phyloP scores from a whole-genome alignment of 2,329 filamentous ascomycete genomes.

The Trichoderma atroviride region DNA sequence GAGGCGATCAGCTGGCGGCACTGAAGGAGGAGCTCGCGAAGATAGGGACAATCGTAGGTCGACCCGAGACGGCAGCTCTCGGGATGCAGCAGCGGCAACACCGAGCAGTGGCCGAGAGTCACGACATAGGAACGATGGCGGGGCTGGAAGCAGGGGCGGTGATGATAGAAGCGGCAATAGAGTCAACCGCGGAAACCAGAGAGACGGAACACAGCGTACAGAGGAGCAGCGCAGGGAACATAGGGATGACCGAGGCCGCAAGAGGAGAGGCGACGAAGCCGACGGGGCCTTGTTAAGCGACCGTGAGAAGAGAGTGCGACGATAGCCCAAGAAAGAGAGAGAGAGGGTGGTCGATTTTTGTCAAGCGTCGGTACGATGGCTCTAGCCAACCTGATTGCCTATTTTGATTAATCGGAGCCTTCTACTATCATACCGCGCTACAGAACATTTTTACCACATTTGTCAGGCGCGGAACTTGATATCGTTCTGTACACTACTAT shows the following conservation, averaged over 20 bases:
- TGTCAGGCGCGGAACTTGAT: slow-evolving; percentile 21
- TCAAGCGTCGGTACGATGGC: slow-evolving; percentile 21
- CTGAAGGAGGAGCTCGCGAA: slow-evolving; percentile 37
- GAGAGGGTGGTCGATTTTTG: background rate
- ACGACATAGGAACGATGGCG: slow-evolving; percentile 39
- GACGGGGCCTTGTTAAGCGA: slow-evolving; percentile 45
- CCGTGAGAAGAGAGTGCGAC: slow-evolving; percentile 58
- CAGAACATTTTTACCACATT: slow-evolving; percentile 19
- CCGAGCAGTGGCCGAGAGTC: slow-evolving; percentile 38
- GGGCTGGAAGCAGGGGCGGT: slow-evolving; percentile 30
- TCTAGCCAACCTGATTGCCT: background rate
- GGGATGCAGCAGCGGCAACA: slow-evolving; percentile 39
- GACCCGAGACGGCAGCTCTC: slow-evolving; percentile 32
- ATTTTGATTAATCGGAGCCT: slow-evolving; percentile 4
- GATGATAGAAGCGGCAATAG: slow-evolving; percentile 43
- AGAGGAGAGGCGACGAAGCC: slow-evolving; percentile 53
- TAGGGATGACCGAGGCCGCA: slow-evolving; percentile 43
- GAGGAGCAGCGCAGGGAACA: slow-evolving; percentile 41
- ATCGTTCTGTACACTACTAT: background rate
- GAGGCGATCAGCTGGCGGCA: slow-evolving; percentile 42
- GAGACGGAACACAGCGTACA: slow-evolving; percentile 38
- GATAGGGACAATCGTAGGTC: slow-evolving; percentile 42
- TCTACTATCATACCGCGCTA: background rate
- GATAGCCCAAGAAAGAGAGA: slow-evolving; percentile 35
- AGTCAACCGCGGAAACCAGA: slow-evolving; percentile 41